Conservation (phyloP, 352 stramenopile species). For the Stramenopiles sp. region DNA sequence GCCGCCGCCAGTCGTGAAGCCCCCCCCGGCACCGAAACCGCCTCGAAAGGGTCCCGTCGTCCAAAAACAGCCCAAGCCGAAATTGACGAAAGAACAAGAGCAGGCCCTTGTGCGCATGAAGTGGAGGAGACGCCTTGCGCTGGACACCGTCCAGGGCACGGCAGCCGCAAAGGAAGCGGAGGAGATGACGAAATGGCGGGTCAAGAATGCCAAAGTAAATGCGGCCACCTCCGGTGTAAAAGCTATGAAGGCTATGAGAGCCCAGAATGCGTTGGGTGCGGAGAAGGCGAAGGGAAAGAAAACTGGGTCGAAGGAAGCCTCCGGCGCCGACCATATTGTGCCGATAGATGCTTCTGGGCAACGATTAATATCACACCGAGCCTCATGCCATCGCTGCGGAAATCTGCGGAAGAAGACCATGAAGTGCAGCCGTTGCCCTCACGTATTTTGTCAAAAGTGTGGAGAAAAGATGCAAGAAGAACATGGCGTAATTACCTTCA, state of each 20-base stretch:
- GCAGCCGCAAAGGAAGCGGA: neutral
- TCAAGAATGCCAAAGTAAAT: conserved; percentile 15
- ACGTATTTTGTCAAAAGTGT: conserved; percentile 63
- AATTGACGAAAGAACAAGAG: conserved; percentile 10
- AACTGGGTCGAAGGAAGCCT: too few species aligned
- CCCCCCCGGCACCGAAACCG: conserved; percentile 14
- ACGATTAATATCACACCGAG: conserved; percentile 34
- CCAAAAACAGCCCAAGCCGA: conserved; percentile 17
- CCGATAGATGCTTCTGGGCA: conserved; percentile 20
- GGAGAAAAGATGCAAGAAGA: conserved; percentile 65
- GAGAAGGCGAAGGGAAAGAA: too few species aligned
- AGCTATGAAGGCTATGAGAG: too few species aligned
- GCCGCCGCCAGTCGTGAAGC: conserved; percentile 11
- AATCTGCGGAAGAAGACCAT: conserved; percentile 66
- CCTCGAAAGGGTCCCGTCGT: conserved; percentile 12
- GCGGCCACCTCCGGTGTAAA: conserved; percentile 13
- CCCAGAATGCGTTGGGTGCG: too few species aligned
- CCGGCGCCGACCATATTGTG: too few species aligned
- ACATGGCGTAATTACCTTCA: conserved; percentile 46
- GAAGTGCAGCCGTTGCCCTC: conserved; percentile 46
- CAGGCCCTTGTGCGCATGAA: neutral
- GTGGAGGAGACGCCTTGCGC: neutral
- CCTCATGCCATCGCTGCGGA: conserved; percentile 56
- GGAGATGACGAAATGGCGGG: neutral
- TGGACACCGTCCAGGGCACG: neutral